Base-by-base conservation (phyloP, 1,284 basidiomycete genomes). In the Microbotryum scabiosae region DNA sequence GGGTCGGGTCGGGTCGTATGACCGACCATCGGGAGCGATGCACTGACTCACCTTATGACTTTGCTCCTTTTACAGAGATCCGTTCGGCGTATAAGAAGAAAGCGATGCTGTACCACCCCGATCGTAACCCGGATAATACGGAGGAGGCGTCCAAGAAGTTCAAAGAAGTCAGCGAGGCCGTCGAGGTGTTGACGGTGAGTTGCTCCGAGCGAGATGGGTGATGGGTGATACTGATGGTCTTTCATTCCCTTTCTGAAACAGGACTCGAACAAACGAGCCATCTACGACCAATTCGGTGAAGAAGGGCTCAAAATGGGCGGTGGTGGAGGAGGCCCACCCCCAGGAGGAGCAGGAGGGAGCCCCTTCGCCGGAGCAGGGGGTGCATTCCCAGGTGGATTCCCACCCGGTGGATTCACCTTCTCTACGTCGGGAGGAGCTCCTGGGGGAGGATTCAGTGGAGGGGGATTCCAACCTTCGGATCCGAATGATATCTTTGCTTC, bases 231-330 rank as follows among this genome's bases (percentile, higher is more conserved):
- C 36, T 41, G 16, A 41, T 41, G 14, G 4, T 5, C 3, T 41
- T 18, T 41, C 36, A 41, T 16, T 41, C 3, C 32, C 2, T 14
- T 36, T 5, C 9, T 4, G 10, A 36, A 10, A 41, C 36, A 41
- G 8, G 63, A 66, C 52, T 59, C 56, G 78, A 82, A 97, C 75
- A 98, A 97, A 76, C 86, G 90, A 52, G 80, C 89, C 0, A 77
- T 97, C 30, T 98, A 96, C 70, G 94, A 98, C 75, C 90, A 94
- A 69, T 87, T 91, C 64, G 94, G 94, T 41, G 94, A 97, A 75
- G 94, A 97, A 68, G 94, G 94, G 2, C 81, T 97, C 67, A 97
- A 97, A 75, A 76, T 74, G 9, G 73, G 76, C 18, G 63, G 78
- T 43, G 76, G 77, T 28, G 80, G 80, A 28, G 65, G 61, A 26